Evolutionary conservation across 2,329 filamentous ascomycete genomes (phyloP).

Genomic region (Sporothrix protearum): DNA sequence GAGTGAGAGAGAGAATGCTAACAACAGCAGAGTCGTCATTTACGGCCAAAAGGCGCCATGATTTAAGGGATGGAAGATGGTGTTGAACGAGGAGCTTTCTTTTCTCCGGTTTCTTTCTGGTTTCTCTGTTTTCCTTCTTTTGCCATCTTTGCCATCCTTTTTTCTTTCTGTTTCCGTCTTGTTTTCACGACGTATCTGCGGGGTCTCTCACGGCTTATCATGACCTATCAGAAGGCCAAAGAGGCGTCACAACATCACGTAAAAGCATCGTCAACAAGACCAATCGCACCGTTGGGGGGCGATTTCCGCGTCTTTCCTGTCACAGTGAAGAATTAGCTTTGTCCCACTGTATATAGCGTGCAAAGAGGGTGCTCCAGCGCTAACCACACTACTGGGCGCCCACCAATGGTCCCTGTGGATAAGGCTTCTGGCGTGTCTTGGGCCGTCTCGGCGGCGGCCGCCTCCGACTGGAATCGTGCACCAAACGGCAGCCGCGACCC

Average conservation of each 20-base stretch:
- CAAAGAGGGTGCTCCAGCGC: background rate
- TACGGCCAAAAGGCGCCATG: conserved; percentile 15
- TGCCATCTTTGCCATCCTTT: no score
- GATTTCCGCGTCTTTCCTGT: no score
- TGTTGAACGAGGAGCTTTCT: no score
- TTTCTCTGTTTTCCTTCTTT: background rate
- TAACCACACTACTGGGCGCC: background rate
- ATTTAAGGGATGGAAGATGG: background rate
- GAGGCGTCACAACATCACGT: no score
- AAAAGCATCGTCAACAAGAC: no score
- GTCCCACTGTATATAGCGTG: background rate
- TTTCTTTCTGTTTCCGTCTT: no score
- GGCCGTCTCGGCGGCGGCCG: background rate
- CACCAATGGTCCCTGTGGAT: background rate
- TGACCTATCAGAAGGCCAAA: no score
- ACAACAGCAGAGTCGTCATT: conserved; percentile 7
- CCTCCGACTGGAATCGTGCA: no score
- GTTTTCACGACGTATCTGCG: no score
- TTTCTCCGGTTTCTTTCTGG: background rate
- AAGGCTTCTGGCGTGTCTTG: background rate
- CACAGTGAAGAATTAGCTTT: background rate
- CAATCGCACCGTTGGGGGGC: no score
- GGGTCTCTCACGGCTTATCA: no score
- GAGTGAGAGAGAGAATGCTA: background rate
- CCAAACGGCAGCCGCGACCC: no score